Percentiles rank a stretch among this genome's conserved stretches.
Evolutionary conservation across 176 grass and related monocot genomes (phyloP).

Genomic region (Triticum aestivum): IWGSC_CS_RefSeq_v2.1 NC_057808.1:364552625-364553124

Average conservation of each 20-base stretch:
- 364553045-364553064: background rate
- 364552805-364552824: background rate
- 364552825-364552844: slow-evolving; percentile 3
- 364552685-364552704: slow-evolving; percentile 14
- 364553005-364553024: background rate
- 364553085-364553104: slow-evolving; percentile 57
- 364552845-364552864: slow-evolving; percentile 71
- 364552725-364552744: slow-evolving; percentile 38
- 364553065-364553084: background rate
- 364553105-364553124: slow-evolving; percentile 88
- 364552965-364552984: slow-evolving; percentile 78
- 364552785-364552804: background rate
- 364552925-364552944: slow-evolving; percentile 94
- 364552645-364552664: slow-evolving; percentile 10
- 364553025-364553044: background rate
- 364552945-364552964: slow-evolving; percentile 85
- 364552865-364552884: slow-evolving; percentile 81
- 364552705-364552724: slow-evolving; percentile 24
- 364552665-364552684: slow-evolving; percentile 33
- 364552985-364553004: slow-evolving; percentile 73
- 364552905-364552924: slow-evolving; percentile 99
- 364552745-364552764: background rate
- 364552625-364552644: slow-evolving; percentile 25
- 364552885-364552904: slow-evolving; percentile 95
- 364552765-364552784: background rate